Evolutionary conservation across 139 green algal species (phyloP), one percentile per base, ranked within the genome.

Genomic region (Spirogloea muscicola): DNA sequence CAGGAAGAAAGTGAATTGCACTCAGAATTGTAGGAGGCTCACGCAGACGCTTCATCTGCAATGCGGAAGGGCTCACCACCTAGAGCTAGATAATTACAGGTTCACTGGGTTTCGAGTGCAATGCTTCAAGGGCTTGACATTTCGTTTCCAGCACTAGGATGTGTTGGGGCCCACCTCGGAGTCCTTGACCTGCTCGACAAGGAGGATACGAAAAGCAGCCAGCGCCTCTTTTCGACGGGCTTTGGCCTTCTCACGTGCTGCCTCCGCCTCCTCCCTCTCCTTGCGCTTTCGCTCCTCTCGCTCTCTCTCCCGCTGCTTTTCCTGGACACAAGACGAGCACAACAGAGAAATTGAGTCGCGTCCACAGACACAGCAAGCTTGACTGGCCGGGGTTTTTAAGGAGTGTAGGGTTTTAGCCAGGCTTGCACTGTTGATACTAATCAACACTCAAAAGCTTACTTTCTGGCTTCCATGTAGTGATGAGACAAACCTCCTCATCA

Each of bases 231-330:
- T 75, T 21, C 29, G 10, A 18, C 49, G 49, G 7, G 57, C 57
- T 27, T 71, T 68, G 57, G 36, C 29, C 9, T 51, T 48, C 18
- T 27, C 6, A 6, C 49, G 65, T 10, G 10, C 49, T 43, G 48
- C n/a, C 16, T 74, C 65, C 18, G 33, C 65, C 51, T 74, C 65
- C 65, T 74, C 65, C 13, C 65, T 18, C 52, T 74, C 65, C 65
- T 74, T 74, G 10, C 65, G 49, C 65, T 74, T 74, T 21, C 65
- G 65, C 9, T 7, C 51, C 52, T 74, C 65, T 10, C 65, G 49
- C n/a, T 74, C 65, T 33, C 51, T 18, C 13, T 21, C 65, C 57
- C 40, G 73, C 10, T 10, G 65, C 57, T 38, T 13, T n/a, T 74
- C 65, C 65, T 74, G 65, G 37, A 75, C 10, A 74, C 42, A 16